Conservation (phyloP, 306 rosid genomes). For the Fagus crenata region DNA sequence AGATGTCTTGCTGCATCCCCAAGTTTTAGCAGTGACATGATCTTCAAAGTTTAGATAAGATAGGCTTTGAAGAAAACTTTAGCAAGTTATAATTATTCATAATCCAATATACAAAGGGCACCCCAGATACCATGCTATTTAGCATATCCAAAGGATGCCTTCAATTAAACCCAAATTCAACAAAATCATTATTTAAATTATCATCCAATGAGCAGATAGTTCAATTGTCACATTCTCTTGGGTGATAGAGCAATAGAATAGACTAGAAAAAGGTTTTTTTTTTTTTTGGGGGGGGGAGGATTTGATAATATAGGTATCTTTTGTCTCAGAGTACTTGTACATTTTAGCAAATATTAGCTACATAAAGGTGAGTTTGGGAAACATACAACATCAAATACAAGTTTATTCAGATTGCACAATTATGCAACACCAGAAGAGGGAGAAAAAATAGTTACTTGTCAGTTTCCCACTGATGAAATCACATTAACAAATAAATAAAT, state of each 20-base stretch:
- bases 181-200: too few relatives aligned
- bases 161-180: too few relatives aligned
- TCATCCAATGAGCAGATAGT: too few relatives aligned
- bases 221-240: background rate
- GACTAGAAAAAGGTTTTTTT: background rate
- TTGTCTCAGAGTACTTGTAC: background rate
- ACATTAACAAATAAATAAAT: background rate
- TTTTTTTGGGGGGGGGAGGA: too few relatives aligned
- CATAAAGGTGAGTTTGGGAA: background rate
- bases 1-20: background rate
- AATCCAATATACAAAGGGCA: too few relatives aligned
- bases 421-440: background rate
- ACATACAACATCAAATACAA: background rate
- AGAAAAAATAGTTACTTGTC: background rate
- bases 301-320: background rate
- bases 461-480: background rate
- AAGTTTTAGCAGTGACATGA: background rate
- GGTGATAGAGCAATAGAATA: background rate
- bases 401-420: background rate
- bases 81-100: too few relatives aligned
- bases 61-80: too few relatives aligned
- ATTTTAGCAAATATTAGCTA: background rate
- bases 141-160: too few relatives aligned
- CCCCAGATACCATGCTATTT: too few relatives aligned
- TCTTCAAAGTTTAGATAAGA: too few relatives aligned